These are phyloP conservation scores for Xylariomycetidae sp. DNA, from an alignment of 2,329 filamentous ascomycete species.

Conservation along the genomic window DNA sequence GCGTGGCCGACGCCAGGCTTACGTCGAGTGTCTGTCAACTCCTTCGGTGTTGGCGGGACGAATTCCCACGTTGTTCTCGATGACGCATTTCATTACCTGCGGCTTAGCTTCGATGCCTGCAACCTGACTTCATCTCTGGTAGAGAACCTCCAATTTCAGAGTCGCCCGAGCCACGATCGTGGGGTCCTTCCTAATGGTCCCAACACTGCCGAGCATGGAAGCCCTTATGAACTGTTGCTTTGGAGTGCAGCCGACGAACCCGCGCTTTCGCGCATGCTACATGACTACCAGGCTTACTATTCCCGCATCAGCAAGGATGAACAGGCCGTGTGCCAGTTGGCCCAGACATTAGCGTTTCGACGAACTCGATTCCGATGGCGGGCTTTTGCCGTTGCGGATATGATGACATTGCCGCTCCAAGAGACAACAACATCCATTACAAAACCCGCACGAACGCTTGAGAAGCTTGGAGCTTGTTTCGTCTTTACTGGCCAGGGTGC, in stretches of 20 bases:
- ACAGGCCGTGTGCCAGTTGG: conserved; percentile 9
- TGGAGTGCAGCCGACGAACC: conserved; percentile 16
- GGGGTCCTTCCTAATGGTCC: too few species aligned
- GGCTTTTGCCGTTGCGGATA: conserved; percentile 11
- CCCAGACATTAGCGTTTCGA: conserved; percentile 16
- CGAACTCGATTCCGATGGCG: conserved; percentile 18
- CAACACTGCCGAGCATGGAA: too few species aligned
- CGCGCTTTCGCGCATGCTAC: conserved; percentile 10
- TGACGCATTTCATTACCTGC: conserved; percentile 7
- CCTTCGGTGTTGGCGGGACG: conserved; percentile 12
- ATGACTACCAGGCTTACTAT: conserved; percentile 12
- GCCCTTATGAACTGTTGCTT: conserved; percentile 10
- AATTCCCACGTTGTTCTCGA: conserved; percentile 12
- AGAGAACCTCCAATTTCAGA: not conserved
- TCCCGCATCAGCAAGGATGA: not conserved
- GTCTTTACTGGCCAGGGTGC: conserved; percentile 27
- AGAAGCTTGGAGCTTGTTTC: conserved; percentile 2
- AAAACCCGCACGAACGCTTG: not conserved
- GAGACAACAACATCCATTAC: too few species aligned
- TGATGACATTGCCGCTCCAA: conserved; percentile 1
- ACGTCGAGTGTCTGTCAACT: conserved; percentile 20
- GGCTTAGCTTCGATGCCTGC: not conserved
- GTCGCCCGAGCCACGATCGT: not conserved
- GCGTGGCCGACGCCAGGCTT: conserved; percentile 27
- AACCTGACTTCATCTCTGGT: not conserved